Percentiles rank a stretch among this genome's conserved stretches.
phyloP scores from a whole-genome alignment of 495 filamentous ascomycete genomes.

The Daldinia caldariorum region DNA sequence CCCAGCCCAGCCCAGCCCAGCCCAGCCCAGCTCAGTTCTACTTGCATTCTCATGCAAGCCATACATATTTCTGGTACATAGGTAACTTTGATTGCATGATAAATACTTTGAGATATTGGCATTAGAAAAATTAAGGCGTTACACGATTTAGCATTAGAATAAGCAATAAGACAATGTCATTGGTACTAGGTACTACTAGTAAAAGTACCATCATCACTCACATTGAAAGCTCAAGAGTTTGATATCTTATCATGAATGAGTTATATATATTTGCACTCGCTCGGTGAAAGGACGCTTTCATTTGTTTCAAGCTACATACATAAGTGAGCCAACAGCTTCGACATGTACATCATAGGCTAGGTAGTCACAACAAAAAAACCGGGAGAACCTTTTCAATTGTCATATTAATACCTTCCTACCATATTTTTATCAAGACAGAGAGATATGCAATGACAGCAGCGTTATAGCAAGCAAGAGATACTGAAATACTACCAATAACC shows the following conservation, averaged over 20 bases:
- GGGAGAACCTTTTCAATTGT: slow-evolving; percentile 17
- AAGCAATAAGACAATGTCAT: not conserved
- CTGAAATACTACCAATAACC: slow-evolving; percentile 11
- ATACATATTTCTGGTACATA: not conserved
- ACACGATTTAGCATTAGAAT: not conserved
- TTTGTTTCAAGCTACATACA: not conserved
- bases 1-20: too few relatives aligned
- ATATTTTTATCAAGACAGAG: slow-evolving; percentile 26
- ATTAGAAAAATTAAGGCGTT: not conserved
- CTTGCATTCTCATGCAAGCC: too few relatives aligned
- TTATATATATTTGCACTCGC: not conserved
- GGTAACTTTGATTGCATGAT: not conserved
- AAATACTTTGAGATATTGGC: not conserved
- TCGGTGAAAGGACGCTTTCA: not conserved
- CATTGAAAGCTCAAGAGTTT: not conserved
- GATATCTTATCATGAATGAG: not conserved
- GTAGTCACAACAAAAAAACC: not conserved
- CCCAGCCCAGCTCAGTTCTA: not conserved
- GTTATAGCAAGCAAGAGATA: slow-evolving; percentile 30
- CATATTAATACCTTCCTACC: slow-evolving; percentile 47
- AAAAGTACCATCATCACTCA: not conserved
- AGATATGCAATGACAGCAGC: slow-evolving; percentile 39
- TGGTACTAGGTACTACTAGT: not conserved
- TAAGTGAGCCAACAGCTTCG: not conserved
- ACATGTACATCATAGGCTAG: slow-evolving; percentile 8